phyloP scores from a whole-genome alignment of 306 rosid genomes.

The Fragaria ananassa region DNA sequence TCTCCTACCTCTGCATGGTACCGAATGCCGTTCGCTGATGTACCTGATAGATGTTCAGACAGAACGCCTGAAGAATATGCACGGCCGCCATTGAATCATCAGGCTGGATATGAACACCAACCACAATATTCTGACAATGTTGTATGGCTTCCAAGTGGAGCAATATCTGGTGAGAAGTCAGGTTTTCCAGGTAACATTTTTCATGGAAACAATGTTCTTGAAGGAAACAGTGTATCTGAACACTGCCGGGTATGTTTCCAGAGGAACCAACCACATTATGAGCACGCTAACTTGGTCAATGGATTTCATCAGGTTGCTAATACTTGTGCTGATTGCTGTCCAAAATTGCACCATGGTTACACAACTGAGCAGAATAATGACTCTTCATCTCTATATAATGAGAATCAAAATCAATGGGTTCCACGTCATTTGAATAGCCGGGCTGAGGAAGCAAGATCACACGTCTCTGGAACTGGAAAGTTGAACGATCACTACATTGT shows the following conservation, averaged over 20 bases:
- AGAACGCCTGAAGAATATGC: conserved; percentile 75
- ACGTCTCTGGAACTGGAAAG: conserved; percentile 57
- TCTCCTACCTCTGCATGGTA: conserved; percentile 76
- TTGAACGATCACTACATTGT: conserved; percentile 52
- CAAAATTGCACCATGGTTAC: conserved; percentile 68
- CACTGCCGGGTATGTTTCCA: conserved; percentile 66
- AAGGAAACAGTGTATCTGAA: conserved; percentile 75
- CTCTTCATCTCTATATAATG: conserved; percentile 50
- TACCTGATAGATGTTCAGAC: conserved; percentile 61
- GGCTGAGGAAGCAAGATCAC: conserved; percentile 54
- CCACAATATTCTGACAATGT: conserved; percentile 74
- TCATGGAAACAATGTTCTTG: conserved; percentile 53
- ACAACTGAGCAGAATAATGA: conserved; percentile 55
- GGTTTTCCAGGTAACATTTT: conserved; percentile 67
- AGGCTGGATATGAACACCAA: conserved; percentile 64
- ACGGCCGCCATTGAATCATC: conserved; percentile 61
- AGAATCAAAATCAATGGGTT: conserved; percentile 62
- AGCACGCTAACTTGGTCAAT: conserved; percentile 52
- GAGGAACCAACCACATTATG: conserved; percentile 59
- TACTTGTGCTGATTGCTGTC: conserved; percentile 57
- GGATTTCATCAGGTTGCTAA: conserved; percentile 53
- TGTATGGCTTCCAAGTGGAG: conserved; percentile 60
- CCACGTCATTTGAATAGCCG: conserved; percentile 50
- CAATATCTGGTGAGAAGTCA: conserved; percentile 54
- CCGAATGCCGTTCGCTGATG: conserved; percentile 56